Evolutionary conservation across 768 basidiomycete genomes (phyloP).

Genomic region (Tephrocybe rancida): DNA sequence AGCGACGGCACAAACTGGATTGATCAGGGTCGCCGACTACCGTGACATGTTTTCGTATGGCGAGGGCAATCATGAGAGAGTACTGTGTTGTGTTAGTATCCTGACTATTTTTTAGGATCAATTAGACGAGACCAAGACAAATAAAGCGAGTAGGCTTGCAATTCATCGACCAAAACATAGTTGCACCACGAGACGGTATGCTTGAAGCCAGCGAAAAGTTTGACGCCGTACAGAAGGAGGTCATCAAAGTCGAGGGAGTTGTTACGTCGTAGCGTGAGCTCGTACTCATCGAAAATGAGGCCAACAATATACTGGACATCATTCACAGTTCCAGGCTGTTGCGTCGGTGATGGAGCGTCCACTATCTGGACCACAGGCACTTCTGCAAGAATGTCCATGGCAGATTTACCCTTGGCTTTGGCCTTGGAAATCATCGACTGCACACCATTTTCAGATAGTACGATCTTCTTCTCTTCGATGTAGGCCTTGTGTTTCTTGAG

Average conservation of each 20-base stretch:
- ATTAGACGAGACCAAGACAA: neutral
- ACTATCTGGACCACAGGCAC: conserved; percentile 9
- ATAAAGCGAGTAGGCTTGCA: conserved; percentile 55
- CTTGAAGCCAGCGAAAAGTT: conserved; percentile 55
- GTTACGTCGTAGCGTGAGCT: conserved; percentile 54
- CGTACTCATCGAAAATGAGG: conserved; percentile 67
- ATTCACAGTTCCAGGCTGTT: conserved; percentile 2
- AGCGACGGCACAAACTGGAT: conserved; percentile 53
- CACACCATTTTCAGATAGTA: conserved; percentile 55
- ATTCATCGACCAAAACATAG: conserved; percentile 82
- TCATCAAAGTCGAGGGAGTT: conserved; percentile 91
- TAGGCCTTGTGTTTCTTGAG: conserved; percentile 58
- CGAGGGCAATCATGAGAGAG: conserved; percentile 73
- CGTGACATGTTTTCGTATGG: conserved; percentile 58
- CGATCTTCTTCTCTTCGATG: conserved; percentile 47
- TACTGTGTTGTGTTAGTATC: conserved; percentile 87
- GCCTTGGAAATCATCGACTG: conserved; percentile 74
- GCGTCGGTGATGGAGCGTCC: neutral
- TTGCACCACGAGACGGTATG: conserved; percentile 58
- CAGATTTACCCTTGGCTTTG: conserved; percentile 64
- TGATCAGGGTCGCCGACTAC: conserved; percentile 93
- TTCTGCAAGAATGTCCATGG: conserved; percentile 36
- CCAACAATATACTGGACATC: conserved; percentile 44
- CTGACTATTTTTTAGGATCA: conserved; percentile 43
- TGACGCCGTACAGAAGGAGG: conserved; percentile 71